phyloP scores from a whole-genome alignment of 495 filamentous ascomycete species.

The Pyronema domesticum region DNA sequence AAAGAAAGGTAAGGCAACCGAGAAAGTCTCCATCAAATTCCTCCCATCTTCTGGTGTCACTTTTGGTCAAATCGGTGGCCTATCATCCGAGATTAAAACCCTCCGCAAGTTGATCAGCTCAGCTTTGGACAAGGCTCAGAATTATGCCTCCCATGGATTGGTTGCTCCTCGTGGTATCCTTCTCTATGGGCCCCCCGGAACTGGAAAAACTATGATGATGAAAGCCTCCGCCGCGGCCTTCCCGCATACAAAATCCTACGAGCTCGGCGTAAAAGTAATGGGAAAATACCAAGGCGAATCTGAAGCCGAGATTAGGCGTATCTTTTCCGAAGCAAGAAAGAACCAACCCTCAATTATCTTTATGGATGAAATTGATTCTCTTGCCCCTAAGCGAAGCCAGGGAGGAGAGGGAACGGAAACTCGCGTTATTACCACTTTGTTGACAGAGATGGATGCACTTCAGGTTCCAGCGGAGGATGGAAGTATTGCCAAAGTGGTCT shows the following conservation, averaged over 20 bases:
- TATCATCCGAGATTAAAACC: conserved; percentile 12
- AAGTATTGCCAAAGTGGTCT: conserved; percentile 34
- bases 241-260: conserved; percentile 25
- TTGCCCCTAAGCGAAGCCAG: conserved; percentile 43
- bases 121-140: conserved; percentile 18
- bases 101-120: conserved; percentile 20
- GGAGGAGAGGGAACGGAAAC: conserved; percentile 31
- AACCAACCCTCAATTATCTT: conserved; percentile 66
- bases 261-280: conserved; percentile 36
- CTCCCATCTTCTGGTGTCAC: conserved; percentile 22
- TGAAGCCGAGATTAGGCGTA: conserved; percentile 45
- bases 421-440: conserved; percentile 31
- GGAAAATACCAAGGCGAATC: conserved; percentile 65
- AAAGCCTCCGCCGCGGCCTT: conserved; percentile 33
- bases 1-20: background rate
- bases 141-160: conserved; percentile 13
- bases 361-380: conserved; percentile 60
- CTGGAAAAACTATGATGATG: conserved; percentile 44
- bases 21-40: too few species aligned
- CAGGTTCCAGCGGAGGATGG: conserved; percentile 25
- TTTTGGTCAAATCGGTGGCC: conserved; percentile 27
- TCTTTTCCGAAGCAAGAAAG: conserved; percentile 53
- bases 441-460: conserved; percentile 35
- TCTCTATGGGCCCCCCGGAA: conserved; percentile 33
- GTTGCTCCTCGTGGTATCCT: conserved; percentile 23